Conservation (phyloP, 2,329 filamentous ascomycete genomes). For the Epichloe gansuensis region DNA sequence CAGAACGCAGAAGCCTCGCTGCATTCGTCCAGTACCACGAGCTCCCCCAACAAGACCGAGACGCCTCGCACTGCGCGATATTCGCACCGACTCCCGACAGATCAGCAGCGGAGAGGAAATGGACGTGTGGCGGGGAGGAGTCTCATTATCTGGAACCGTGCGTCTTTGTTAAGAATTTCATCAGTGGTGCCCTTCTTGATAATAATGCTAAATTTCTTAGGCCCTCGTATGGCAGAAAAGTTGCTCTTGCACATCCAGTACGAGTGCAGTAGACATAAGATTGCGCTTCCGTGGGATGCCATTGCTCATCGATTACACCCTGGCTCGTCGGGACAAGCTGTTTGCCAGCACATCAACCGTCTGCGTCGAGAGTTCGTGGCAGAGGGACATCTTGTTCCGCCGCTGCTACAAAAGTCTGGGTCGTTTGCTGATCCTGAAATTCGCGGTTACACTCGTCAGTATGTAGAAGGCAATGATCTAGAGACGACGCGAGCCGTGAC, state of each 20-base stretch:
- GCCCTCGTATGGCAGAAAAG: conserved; percentile 34
- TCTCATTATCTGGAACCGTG: conserved; percentile 31
- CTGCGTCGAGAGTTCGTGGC: conserved; percentile 21
- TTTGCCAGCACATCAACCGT: conserved; percentile 25
- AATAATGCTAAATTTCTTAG: conserved; percentile 13
- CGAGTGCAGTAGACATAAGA: conserved; percentile 21
- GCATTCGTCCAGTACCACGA: not conserved
- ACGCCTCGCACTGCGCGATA: conserved; percentile 10
- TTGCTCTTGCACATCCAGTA: conserved; percentile 28
- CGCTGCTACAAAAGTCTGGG: conserved; percentile 16
- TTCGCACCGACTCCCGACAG: conserved; percentile 14
- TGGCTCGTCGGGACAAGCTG: conserved; percentile 25
- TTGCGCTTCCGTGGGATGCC: conserved; percentile 25
- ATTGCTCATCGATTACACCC: conserved; percentile 29
- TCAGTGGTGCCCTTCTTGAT: too few species aligned
- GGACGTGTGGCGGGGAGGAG: conserved; percentile 22
- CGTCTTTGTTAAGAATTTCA: conserved; percentile 8
- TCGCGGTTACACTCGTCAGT: conserved; percentile 21
- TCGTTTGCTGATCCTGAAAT: conserved; percentile 13
- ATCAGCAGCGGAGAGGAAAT: conserved; percentile 15
- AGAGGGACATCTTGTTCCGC: conserved; percentile 31
- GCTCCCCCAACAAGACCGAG: conserved; percentile 4
- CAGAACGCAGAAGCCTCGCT: conserved; percentile 5
- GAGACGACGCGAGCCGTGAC: conserved; percentile 16
- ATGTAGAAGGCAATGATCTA: conserved; percentile 13